Conservation (phyloP, 108 stramenopile genomes). For the Pseudonitzschia multiseries region DNA sequence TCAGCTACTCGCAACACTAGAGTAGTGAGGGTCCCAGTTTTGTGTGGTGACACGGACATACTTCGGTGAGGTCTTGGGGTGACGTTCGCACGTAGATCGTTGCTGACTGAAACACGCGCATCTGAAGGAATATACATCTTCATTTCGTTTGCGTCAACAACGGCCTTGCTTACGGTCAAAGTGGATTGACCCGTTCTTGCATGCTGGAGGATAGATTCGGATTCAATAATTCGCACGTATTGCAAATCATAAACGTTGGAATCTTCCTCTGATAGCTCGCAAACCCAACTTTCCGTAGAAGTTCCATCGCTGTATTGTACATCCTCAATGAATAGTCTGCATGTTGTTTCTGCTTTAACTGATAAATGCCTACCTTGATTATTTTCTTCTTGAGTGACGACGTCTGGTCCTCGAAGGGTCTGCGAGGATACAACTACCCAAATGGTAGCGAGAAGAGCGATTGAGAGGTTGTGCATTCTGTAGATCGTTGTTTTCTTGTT, state of each 20-base stretch:
- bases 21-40: slow-evolving; percentile 1
- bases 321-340: too few species aligned
- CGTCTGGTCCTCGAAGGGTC: too few species aligned
- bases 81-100: not conserved
- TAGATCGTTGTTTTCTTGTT: too few species aligned
- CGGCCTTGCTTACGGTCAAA: not conserved
- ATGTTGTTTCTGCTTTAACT: too few species aligned
- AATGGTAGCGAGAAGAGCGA: too few species aligned
- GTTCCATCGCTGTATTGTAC: too few species aligned
- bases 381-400: too few species aligned
- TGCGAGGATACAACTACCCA: too few species aligned
- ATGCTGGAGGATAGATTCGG: not conserved
- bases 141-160: not conserved
- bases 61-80: too few species aligned
- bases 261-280: not conserved
- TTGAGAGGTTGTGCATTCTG: too few species aligned
- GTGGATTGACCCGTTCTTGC: not conserved
- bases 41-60: not conserved
- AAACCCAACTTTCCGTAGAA: not conserved
- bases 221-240: not conserved
- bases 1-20: slow-evolving; percentile 42
- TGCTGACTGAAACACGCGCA: not conserved
- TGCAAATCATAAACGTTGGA: not conserved
- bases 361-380: too few species aligned
- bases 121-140: not conserved